Evolutionary conservation across 129 eudicot species (phyloP).

Genomic region (Deinandra increscens): DNA sequence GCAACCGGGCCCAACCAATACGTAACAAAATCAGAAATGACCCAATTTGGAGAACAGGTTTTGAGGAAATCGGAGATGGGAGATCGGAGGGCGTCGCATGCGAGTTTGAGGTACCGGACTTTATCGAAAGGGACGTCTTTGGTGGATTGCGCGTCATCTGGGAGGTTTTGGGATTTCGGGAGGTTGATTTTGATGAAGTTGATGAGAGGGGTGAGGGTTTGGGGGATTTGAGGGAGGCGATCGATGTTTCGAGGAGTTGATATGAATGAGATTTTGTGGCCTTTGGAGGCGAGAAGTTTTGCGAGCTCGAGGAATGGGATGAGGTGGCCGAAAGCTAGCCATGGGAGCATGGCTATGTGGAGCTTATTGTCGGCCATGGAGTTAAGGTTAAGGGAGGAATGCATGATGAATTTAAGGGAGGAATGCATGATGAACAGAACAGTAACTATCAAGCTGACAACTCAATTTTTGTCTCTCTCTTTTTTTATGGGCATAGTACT

Average conservation of each 20-base stretch:
- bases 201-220: conserved; percentile 18
- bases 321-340: conserved; percentile 42
- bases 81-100: conserved; percentile 26
- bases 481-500: no score
- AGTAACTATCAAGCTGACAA: no score
- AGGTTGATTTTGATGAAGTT: conserved; percentile 7
- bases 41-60: conserved; percentile 31
- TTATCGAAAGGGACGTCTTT: conserved; percentile 22
- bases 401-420: no score
- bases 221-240: conserved; percentile 22
- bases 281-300: conserved; percentile 34
- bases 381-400: no score
- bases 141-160: conserved; percentile 13
- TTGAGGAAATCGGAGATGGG: conserved; percentile 21
- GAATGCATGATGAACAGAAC: no score
- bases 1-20: conserved; percentile 27
- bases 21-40: conserved; percentile 21
- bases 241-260: conserved; percentile 31
- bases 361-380: conserved; percentile 27
- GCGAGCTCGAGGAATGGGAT: conserved; percentile 32
- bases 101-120: conserved; percentile 32
- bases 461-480: no score
- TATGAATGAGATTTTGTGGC: conserved; percentile 30
- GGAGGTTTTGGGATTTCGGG: conserved; percentile 15
- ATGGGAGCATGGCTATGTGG: conserved; percentile 41